Percentiles rank a stretch among this genome's conserved stretches.
Conservation (phyloP, 495 filamentous ascomycete genomes). For the Penicillium bialowiezense region DNA sequence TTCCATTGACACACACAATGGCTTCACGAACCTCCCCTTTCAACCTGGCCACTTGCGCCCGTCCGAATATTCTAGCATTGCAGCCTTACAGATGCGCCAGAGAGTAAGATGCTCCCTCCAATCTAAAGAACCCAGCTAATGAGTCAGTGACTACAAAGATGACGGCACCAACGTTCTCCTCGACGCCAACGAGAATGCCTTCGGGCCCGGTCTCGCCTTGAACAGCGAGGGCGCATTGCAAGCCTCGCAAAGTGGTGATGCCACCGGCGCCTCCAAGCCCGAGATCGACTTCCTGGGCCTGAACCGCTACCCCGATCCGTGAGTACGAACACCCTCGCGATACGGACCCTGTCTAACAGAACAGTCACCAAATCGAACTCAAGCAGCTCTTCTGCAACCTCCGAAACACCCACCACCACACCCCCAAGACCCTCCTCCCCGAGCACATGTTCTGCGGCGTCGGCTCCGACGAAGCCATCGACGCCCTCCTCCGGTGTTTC, state of each 20-base stretch:
- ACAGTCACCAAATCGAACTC: slow-evolving; percentile 75
- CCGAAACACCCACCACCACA: slow-evolving; percentile 83
- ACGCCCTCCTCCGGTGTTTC: slow-evolving; percentile 88
- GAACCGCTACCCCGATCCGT: slow-evolving; percentile 95
- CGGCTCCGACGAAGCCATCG: slow-evolving; percentile 94
- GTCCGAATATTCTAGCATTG: slow-evolving; percentile 77
- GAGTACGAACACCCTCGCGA: slow-evolving; percentile 21
- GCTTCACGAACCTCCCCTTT: slow-evolving; percentile 52
- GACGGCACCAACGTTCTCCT: slow-evolving; percentile 95
- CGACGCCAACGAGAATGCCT: slow-evolving; percentile 97
- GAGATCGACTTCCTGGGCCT: slow-evolving; percentile 71
- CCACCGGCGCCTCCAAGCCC: slow-evolving; percentile 36
- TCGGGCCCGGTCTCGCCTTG: slow-evolving; percentile 68
- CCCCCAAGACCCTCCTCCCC: slow-evolving; percentile 66
- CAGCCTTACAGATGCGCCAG: slow-evolving; percentile 82
- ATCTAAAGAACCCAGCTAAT: slow-evolving; percentile 30
- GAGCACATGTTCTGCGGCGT: slow-evolving; percentile 92
- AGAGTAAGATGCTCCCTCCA: slow-evolving; percentile 57
- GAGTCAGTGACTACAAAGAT: slow-evolving; percentile 92
- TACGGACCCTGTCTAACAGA: not conserved
- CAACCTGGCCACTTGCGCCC: slow-evolving; percentile 74
- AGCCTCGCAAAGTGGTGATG: slow-evolving; percentile 29
- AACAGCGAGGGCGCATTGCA: slow-evolving; percentile 45
- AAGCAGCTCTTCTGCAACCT: slow-evolving; percentile 85
- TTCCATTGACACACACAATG: slow-evolving; percentile 31